These are phyloP conservation scores for Phytopythium oedochilum DNA, from an alignment of 352 stramenopile genomes.

Conservation along the genomic window DNA sequence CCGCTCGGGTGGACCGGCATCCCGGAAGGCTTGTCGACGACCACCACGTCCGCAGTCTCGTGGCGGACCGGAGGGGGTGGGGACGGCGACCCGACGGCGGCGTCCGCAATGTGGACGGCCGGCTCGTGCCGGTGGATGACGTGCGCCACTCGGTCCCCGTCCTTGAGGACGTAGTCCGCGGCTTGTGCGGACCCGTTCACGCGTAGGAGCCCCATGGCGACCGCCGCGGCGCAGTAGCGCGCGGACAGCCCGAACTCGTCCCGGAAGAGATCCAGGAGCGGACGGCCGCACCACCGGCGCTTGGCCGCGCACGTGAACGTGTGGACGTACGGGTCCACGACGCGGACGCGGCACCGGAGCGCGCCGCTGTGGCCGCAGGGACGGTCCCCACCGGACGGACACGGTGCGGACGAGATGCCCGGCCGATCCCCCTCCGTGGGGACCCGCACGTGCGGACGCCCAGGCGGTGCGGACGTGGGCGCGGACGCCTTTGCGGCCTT, in stretches of 20 bases:
- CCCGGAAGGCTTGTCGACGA: conserved; percentile 81
- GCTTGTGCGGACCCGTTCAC: conserved; percentile 66
- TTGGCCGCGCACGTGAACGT: conserved; percentile 91
- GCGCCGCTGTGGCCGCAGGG: conserved; percentile 5
- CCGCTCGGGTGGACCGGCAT: conserved; percentile 92
- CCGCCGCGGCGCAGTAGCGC: conserved; percentile 55
- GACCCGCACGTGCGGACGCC: no score
- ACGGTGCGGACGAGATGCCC: neutral
- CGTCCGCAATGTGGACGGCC: conserved; percentile 43
- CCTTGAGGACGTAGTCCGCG: conserved; percentile 63
- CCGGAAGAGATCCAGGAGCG: conserved; percentile 82
- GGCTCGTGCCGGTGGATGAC: conserved; percentile 93
- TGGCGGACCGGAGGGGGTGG: conserved; percentile 23
- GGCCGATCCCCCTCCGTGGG: neutral
- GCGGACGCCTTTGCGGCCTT: conserved; percentile 21
- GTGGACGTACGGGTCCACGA: conserved; percentile 88
- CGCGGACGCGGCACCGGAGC: conserved; percentile 30
- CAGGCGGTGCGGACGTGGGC: neutral
- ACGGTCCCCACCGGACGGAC: neutral
- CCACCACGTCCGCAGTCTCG: conserved; percentile 47
- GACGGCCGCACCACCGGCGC: conserved; percentile 81
- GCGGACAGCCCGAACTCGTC: conserved; percentile 44
- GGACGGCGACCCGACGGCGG: conserved; percentile 6
- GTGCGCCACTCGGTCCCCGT: conserved; percentile 88
- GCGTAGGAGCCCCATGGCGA: conserved; percentile 80